Conservation (phyloP, 192 early-diverging fungal species). For the Dissophora globulifera region DNA sequence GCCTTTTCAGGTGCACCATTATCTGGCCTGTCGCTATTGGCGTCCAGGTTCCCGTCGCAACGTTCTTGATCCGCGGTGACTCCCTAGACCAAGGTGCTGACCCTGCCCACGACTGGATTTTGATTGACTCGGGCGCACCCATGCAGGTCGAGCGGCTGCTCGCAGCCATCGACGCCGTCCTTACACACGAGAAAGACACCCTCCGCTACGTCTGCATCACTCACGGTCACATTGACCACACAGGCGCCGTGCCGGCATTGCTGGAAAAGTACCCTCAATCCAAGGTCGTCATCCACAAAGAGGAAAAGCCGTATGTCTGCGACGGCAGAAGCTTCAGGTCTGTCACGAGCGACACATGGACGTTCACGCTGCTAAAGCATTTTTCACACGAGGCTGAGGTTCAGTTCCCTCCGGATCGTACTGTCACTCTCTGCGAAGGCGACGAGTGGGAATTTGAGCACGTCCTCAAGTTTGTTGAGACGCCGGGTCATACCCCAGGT, state of each 20-base stretch:
- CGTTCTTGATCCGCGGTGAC: constrained; percentile 35
- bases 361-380: constrained; percentile 33
- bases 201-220: constrained; percentile 53
- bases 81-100: constrained; percentile 8
- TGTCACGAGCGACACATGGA: constrained; percentile 30
- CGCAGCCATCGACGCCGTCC: constrained; percentile 34
- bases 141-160: constrained; percentile 28
- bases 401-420: constrained; percentile 21
- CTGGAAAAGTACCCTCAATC: constrained; percentile 42
- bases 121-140: constrained; percentile 46
- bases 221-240: constrained; percentile 53
- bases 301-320: constrained; percentile 46
- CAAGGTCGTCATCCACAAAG: constrained; percentile 44
- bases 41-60: constrained; percentile 32
- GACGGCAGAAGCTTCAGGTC: constrained; percentile 30
- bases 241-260: constrained; percentile 32
- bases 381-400: constrained; percentile 47
- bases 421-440: constrained; percentile 31
- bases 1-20: constrained; percentile 47
- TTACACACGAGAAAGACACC: constrained; percentile 33
- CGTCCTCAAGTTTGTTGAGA: constrained; percentile 48
- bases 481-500: constrained; percentile 51
- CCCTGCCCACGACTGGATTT: constrained; percentile 31
- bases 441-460: constrained; percentile 54
- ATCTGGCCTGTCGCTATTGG: constrained; percentile 23